Conservation (phyloP, 345 rosid species). For the Kernera saxatilis region DNA sequence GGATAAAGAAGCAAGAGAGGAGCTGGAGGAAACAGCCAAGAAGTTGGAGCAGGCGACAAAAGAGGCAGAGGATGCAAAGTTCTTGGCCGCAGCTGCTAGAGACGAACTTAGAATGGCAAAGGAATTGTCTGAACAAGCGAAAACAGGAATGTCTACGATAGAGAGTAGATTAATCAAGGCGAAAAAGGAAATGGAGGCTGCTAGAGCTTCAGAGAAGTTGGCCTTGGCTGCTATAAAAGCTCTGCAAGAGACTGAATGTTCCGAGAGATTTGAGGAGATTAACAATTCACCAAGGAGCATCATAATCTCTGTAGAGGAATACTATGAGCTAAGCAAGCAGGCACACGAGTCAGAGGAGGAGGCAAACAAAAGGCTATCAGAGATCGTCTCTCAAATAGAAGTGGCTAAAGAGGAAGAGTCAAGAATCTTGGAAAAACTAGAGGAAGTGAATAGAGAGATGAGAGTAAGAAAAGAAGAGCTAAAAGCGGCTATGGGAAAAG, state of each 20-base stretch:
- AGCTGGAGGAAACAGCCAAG: slow-evolving; percentile 52
- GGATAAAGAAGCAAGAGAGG: slow-evolving; percentile 54
- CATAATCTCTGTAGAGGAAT: slow-evolving; percentile 74
- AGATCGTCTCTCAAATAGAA: slow-evolving; percentile 68
- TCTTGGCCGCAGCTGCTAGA: slow-evolving; percentile 48
- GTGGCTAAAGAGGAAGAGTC: slow-evolving; percentile 72
- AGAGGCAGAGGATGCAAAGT: slow-evolving; percentile 77
- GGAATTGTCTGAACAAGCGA: slow-evolving; percentile 77
- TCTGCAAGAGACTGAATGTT: slow-evolving; percentile 69
- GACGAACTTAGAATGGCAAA: slow-evolving; percentile 67
- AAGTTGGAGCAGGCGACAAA: slow-evolving; percentile 64
- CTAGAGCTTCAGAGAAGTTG: slow-evolving; percentile 77
- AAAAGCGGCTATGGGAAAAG: slow-evolving; percentile 61
- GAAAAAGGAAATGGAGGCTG: slow-evolving; percentile 79
- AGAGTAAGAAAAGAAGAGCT: slow-evolving; percentile 52
- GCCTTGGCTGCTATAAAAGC: slow-evolving; percentile 88
- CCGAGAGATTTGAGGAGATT: slow-evolving; percentile 34
- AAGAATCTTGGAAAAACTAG: slow-evolving; percentile 50
- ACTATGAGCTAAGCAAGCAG: slow-evolving; percentile 71
- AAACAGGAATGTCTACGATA: slow-evolving; percentile 59
- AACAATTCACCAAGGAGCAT: slow-evolving; percentile 39
- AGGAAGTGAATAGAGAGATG: slow-evolving; percentile 65
- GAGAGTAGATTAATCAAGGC: slow-evolving; percentile 62
- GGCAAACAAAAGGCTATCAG: slow-evolving; percentile 63
- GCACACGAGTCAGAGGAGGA: slow-evolving; percentile 81